Base-by-base conservation (phyloP, 192 early-diverging fungal genomes). In the Coemansia sp. region DNA sequence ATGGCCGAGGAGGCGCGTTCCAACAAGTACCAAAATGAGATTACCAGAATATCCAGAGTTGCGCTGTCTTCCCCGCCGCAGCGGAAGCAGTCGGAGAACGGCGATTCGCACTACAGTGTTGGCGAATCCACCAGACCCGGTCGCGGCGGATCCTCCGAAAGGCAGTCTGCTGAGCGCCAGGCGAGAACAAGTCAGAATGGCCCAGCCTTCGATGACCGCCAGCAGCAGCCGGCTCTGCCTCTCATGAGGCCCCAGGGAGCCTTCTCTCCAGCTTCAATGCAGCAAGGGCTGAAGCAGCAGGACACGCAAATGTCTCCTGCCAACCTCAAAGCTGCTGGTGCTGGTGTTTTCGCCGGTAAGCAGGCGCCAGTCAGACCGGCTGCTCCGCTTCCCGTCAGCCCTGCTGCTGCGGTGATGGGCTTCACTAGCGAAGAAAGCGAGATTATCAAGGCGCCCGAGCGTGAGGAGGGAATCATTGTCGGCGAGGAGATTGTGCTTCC, bases 361-460 rank as follows among this genome's bases (percentile, higher is more conserved):
- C 75, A 72, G 37, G 70, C 53, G 42, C 74, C 74, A 11, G 64
- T 70, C 63, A 76, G 57, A 38, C 68, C 62, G 56, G 69, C 42
- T 15, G 26, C 52, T 2, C 21, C 52, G 32, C 32, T 32, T 54
- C 52, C 52, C 0, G 52, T 4, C 52, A 54, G 52, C 7, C 10
- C 52, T n/a, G 7, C 21, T 10, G 26, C 52, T 4, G 19, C 52
- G 3, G 52, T 54, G 21, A 7, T 23, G 9, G 52, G 21, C 21
- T 0, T 3, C 12, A 23, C 48, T n/a, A n/a, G 15, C 9, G 52
- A 21, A 8, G 52, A 54, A 5, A 56, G 54, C 2, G 32, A 58
- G 37, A 18, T 26, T 23, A 9, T 18, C 19, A 44, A 54, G 18
- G 56, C 40, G 2, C 43, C 39, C 21, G 26, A 32, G 32, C 32